Conservation (phyloP, 306 rosid genomes). For the Trichosanthes truncata region DNA sequence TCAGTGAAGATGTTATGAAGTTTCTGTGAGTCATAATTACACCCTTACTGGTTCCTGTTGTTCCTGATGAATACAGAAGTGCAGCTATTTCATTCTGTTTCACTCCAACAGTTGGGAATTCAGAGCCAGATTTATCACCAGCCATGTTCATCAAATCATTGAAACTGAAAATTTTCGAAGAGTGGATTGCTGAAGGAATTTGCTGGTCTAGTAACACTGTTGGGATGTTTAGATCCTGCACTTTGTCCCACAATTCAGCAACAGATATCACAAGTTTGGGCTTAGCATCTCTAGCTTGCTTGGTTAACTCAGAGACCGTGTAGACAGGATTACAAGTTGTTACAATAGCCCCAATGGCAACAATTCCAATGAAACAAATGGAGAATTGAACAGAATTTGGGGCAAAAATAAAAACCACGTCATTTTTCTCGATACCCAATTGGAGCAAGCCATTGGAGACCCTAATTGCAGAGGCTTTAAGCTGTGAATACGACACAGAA, state of each 20-base stretch:
- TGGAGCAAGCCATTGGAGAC: conserved; percentile 41
- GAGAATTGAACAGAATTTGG: conserved; percentile 60
- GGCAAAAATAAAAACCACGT: conserved; percentile 66
- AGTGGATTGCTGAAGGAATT: neutral
- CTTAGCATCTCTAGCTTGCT: conserved; percentile 54
- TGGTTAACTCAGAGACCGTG: conserved; percentile 52
- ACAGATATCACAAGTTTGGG: conserved; percentile 66
- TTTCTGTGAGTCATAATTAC: conserved; percentile 62
- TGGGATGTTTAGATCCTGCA: conserved; percentile 40
- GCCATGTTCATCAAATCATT: conserved; percentile 30
- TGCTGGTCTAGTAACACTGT: conserved; percentile 31
- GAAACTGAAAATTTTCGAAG: conserved; percentile 21
- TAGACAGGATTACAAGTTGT: conserved; percentile 68
- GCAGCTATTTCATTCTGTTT: conserved; percentile 63
- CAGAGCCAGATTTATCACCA: conserved; percentile 19
- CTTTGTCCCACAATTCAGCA: conserved; percentile 50
- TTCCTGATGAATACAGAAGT: conserved; percentile 79
- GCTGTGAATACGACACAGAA: conserved; percentile 34
- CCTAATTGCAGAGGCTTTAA: conserved; percentile 35
- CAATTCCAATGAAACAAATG: conserved; percentile 40
- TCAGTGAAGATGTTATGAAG: conserved; percentile 48
- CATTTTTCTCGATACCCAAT: conserved; percentile 53
- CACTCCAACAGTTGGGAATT: conserved; percentile 30
- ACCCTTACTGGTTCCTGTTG: conserved; percentile 82
- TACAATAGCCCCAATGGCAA: conserved; percentile 57